These are phyloP conservation scores for Cymbopogon flexuosus DNA, from an alignment of 202 grass and related monocot genomes.

Conservation along the genomic window DNA sequence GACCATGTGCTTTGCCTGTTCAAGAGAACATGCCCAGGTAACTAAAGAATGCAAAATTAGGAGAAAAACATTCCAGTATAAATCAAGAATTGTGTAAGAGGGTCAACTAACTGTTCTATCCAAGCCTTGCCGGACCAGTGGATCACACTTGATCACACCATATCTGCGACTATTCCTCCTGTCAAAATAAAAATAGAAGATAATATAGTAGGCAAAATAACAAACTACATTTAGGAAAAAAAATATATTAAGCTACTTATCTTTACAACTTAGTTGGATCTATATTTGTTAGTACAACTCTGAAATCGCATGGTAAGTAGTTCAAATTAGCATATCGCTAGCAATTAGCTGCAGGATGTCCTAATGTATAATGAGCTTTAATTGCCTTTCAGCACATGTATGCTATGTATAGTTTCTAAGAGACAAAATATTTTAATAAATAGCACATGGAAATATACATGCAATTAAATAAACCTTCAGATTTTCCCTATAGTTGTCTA, in stretches of 20 bases:
- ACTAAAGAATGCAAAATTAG: constrained; percentile 23
- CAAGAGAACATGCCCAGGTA: constrained; percentile 30
- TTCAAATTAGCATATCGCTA: background rate
- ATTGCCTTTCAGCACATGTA: background rate
- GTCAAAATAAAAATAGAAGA: constrained; percentile 37
- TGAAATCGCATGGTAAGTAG: background rate
- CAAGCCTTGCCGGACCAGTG: constrained; percentile 73
- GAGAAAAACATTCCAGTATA: constrained; percentile 27
- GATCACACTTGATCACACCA: constrained; percentile 95
- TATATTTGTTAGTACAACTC: background rate
- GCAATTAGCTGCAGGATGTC: background rate
- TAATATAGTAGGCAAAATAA: constrained; percentile 1
- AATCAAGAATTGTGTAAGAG: constrained; percentile 12
- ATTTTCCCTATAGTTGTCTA: background rate
- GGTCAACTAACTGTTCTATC: constrained; percentile 78
- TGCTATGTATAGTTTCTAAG: background rate
- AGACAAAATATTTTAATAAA: background rate
- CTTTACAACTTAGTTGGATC: background rate
- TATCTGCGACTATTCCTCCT: constrained; percentile 63
- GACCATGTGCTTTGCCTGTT: constrained; percentile 91
- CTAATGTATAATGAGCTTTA: background rate
- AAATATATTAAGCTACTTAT: background rate
- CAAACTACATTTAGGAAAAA: background rate
- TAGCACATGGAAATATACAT: background rate
- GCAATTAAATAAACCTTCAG: background rate